Evolutionary conservation across 2,329 filamentous ascomycete genomes (phyloP).

Genomic region (Hirsutella rhossiliensis): DNA sequence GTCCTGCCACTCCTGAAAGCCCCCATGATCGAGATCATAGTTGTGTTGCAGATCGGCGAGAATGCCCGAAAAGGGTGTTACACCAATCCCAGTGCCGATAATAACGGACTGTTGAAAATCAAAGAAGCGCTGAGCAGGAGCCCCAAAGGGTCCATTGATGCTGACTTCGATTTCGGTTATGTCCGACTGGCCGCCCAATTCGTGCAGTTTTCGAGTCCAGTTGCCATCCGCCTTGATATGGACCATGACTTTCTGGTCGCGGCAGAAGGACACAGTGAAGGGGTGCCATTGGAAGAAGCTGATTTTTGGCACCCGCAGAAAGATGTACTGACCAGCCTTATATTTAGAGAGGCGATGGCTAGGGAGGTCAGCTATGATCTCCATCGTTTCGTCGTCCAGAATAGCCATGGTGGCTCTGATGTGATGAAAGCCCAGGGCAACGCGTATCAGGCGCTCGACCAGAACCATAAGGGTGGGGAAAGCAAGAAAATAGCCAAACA

Average conservation of each 20-base stretch:
- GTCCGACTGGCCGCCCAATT: slow-evolving; percentile 16
- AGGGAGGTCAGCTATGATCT: slow-evolving; percentile 34
- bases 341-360: slow-evolving; percentile 37
- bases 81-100: slow-evolving; percentile 43
- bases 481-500: slow-evolving; percentile 45
- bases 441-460: slow-evolving; percentile 31
- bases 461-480: slow-evolving; percentile 39
- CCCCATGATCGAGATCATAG: slow-evolving; percentile 23
- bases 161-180: slow-evolving; percentile 32
- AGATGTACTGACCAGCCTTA: slow-evolving; percentile 44
- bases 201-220: slow-evolving; percentile 36
- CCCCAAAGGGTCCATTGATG: slow-evolving; percentile 45
- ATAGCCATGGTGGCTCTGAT: slow-evolving; percentile 35
- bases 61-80: slow-evolving; percentile 46
- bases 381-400: slow-evolving; percentile 39
- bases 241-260: slow-evolving; percentile 36
- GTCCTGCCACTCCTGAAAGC: slow-evolving; percentile 6
- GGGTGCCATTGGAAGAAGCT: slow-evolving; percentile 47
- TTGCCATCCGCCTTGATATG: slow-evolving; percentile 48
- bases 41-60: slow-evolving; percentile 39
- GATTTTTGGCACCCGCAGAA: slow-evolving; percentile 40
- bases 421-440: slow-evolving; percentile 32
- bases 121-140: slow-evolving; percentile 45
- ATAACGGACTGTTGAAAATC: slow-evolving; percentile 44
- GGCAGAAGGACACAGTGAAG: slow-evolving; percentile 44